Evolutionary conservation across 2,329 filamentous ascomycete genomes (phyloP), one percentile per base, ranked within the genome.

Genomic region (Botrytis elliptica): DNA sequence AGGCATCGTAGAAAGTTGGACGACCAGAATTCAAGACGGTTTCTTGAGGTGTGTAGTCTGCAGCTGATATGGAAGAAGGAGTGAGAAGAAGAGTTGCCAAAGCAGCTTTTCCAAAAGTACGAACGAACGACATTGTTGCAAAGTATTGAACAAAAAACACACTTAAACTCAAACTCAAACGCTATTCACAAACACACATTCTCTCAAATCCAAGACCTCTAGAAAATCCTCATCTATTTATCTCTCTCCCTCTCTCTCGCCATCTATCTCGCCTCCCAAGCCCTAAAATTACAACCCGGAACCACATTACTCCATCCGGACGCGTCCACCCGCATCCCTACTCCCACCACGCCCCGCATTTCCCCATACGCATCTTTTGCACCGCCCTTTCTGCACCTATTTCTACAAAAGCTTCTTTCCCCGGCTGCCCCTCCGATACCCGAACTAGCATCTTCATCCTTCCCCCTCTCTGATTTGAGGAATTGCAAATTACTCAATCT

Each of bases 21-120:
- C 67, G 67, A 14, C 65, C 65, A n/a, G 65, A 68, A n/a, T 64
- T 64, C 25, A 64, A n/a, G 1, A 64, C 25, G 25, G 40, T 64
- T 29, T 64, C 62, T 64, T 64, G 62, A 9, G 62, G 62, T 10
- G 62, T 64, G 12, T 42, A 64, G 36, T 64, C 57, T 22, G 33
- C 12, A 22, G 57, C 57, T 36, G 18, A 60, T 36, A 60, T 60
- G 57, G 52, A 29, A 55, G 57, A 36, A 36, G 40, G 62, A 25
- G 62, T 44, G n/a, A 64, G n/a, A 8, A 64, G 38, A 22, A 64
- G 36, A 16, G 36, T 64, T 44, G 22, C 36, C 7, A 42, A 44
- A 25, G 36, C 36, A 38, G 62, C 62, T n/a, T 44, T 64, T 42
- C 40, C 36, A n/a, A 42, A 44, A 4, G 25, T 40, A 60, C 33